Conservation (phyloP, 345 rosid genomes). For the Psidium guajava region DNA sequence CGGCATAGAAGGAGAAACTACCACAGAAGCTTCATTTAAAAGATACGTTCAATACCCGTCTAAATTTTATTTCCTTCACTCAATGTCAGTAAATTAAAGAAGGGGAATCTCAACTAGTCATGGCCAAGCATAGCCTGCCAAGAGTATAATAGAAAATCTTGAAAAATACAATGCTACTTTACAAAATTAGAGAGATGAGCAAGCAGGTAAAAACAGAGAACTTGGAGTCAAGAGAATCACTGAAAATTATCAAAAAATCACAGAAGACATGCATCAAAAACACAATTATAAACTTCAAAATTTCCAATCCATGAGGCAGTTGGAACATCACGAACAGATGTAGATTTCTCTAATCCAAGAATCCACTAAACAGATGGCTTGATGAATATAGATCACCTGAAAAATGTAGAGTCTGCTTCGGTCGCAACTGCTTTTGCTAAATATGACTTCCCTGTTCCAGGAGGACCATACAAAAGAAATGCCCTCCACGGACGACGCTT, state of each 20-base stretch:
- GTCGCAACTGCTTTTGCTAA: slow-evolving; percentile 96
- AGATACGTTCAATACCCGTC: neutral
- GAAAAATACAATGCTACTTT: neutral
- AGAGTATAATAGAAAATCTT: neutral
- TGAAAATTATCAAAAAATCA: neutral
- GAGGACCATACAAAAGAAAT: slow-evolving; percentile 84
- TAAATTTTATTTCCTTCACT: neutral
- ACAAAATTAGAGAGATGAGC: neutral
- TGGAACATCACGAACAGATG: neutral
- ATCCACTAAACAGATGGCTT: neutral
- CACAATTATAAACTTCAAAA: neutral
- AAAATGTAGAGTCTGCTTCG: slow-evolving; percentile 90
- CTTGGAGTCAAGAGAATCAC: neutral
- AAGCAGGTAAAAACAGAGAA: neutral
- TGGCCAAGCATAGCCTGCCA: neutral
- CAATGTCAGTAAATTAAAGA: neutral
- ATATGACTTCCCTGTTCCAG: slow-evolving; percentile 94
- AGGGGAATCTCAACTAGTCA: neutral
- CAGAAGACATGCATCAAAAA: neutral
- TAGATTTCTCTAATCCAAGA: neutral
- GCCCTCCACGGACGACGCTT: slow-evolving; percentile 96
- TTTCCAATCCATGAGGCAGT: neutral
- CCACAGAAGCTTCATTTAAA: neutral
- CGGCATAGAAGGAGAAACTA: neutral
- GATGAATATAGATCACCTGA: slow-evolving; percentile 39